Conservation (phyloP, 257 asterid genomes). For the Primulina huaijiensis region DNA sequence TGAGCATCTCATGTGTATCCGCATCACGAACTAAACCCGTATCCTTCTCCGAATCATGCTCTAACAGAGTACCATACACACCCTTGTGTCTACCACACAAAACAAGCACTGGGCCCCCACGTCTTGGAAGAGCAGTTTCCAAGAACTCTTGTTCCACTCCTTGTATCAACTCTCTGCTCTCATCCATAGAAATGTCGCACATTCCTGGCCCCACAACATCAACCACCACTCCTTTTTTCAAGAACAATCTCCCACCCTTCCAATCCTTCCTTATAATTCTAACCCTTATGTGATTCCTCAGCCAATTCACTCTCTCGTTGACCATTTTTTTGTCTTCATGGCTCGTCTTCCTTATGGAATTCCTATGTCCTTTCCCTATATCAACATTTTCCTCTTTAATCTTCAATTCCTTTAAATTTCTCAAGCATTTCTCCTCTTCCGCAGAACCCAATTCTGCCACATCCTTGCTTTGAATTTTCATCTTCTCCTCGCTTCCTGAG, state of each 20-base stretch:
- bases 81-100: constrained; percentile 72
- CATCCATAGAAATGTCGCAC: constrained; percentile 71
- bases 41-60: constrained; percentile 71
- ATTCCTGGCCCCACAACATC: constrained; percentile 75
- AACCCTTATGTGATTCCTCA: constrained; percentile 74
- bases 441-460: constrained; percentile 66
- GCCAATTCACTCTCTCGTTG: constrained; percentile 49
- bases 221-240: constrained; percentile 71
- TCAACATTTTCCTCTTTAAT: constrained; percentile 26
- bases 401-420: constrained; percentile 51
- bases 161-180: constrained; percentile 64
- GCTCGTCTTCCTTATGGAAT: constrained; percentile 24
- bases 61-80: constrained; percentile 69
- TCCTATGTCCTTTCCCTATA: constrained; percentile 24
- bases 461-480: constrained; percentile 43
- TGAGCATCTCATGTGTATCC: constrained; percentile 61
- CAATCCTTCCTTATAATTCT: constrained; percentile 59
- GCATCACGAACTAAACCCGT: constrained; percentile 66
- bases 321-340: constrained; percentile 24
- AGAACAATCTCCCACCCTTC: constrained; percentile 62
- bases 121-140: constrained; percentile 77
- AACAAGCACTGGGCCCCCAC: constrained; percentile 78
- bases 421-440: constrained; percentile 61
- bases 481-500: constrained; percentile 42
- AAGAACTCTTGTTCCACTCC: constrained; percentile 67